Conservation (phyloP, 1,284 basidiomycete genomes). For the Boletus sp. region DNA sequence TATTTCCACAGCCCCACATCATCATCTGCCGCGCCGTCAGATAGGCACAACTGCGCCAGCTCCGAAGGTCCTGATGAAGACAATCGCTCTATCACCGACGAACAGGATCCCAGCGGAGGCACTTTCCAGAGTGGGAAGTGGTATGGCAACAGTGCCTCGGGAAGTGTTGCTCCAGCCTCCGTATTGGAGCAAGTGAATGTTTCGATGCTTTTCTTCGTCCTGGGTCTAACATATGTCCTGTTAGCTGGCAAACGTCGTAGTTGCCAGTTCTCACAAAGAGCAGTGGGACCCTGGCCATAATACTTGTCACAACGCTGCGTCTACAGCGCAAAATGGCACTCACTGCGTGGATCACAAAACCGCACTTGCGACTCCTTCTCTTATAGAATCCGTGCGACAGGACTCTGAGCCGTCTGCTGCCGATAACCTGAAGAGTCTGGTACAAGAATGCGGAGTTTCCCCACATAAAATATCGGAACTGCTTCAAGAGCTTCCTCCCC, state of each 20-base stretch:
- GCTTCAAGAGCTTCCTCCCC: conserved; percentile 82
- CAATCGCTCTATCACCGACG: conserved; percentile 61
- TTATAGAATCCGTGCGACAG: conserved; percentile 45
- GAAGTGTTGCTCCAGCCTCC: conserved; percentile 70
- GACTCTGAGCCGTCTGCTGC: conserved; percentile 67
- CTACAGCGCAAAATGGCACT: conserved; percentile 25
- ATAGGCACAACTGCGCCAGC: conserved; percentile 40
- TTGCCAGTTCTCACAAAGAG: conserved; percentile 34
- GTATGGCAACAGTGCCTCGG: conserved; percentile 78
- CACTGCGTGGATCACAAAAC: conserved; percentile 27
- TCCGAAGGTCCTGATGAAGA: conserved; percentile 56
- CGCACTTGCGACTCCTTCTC: conserved; percentile 27
- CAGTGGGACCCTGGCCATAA: conserved; percentile 26
- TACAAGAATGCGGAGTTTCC: conserved; percentile 86
- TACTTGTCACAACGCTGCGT: conserved; percentile 2
- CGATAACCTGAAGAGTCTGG: conserved; percentile 74
- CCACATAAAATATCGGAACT: conserved; percentile 86
- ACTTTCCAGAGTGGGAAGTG: conserved; percentile 77
- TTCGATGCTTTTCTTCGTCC: conserved; percentile 10
- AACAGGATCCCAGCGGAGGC: conserved; percentile 69
- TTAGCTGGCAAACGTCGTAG: conserved; percentile 60
- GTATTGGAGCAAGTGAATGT: conserved; percentile 69
- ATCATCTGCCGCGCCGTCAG: conserved; percentile 33
- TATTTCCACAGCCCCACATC: conserved; percentile 44
- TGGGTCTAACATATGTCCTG: conserved; percentile 12